Base-by-base conservation (phyloP, 495 filamentous ascomycete genomes). In the Xanthoparmelia taractica region DNA sequence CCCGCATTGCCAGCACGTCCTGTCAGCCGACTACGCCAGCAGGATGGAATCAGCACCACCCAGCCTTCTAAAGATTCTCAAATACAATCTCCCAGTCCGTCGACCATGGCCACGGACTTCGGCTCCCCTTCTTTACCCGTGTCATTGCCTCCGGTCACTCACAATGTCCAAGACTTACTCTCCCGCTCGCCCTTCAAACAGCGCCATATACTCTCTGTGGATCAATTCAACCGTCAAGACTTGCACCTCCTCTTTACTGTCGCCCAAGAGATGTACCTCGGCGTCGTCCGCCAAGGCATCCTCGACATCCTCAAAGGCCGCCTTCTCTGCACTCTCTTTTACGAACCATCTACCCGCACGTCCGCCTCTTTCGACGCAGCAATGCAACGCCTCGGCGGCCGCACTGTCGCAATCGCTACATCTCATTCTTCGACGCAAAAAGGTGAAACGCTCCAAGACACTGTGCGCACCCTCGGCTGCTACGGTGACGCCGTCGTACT, bases 291-390 rank as follows among this genome's bases (percentile, higher is more conserved):
- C 41, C 85, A 96, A 68, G 94, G 94, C 60, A 85, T 93, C 34
- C 82, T 98, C 65, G 87, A 92, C 65, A 80, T 96, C 58, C 83
- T 98, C 59, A 90, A 87, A 69, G 91, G 92, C 38, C 85, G 88
- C 48, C 78, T 97, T 33, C 82, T 98, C 33, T 88, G 85, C 78
- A 92, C 89, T 2, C 85, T 97, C 77, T 98, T 98, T 84, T 98
- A 89, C 76, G 94, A 98, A 79, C 93, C 94, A 4, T 97, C 92
- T 1, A 98, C 94, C 8, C 84, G 94, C 38, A 98, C 94, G 15
- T 97, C 93, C 20, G 86, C 90, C 54, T 98, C 94, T 31, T 98
- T 98, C 69, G 95, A 98, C 70, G 86, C 92, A 36, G 95, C 94
- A 45, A 98, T 98, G 94, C 92, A 97, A 79, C 87, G 95, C 18